Conservation (phyloP, 805 yeast species). For the Ogataea pilisensis region DNA sequence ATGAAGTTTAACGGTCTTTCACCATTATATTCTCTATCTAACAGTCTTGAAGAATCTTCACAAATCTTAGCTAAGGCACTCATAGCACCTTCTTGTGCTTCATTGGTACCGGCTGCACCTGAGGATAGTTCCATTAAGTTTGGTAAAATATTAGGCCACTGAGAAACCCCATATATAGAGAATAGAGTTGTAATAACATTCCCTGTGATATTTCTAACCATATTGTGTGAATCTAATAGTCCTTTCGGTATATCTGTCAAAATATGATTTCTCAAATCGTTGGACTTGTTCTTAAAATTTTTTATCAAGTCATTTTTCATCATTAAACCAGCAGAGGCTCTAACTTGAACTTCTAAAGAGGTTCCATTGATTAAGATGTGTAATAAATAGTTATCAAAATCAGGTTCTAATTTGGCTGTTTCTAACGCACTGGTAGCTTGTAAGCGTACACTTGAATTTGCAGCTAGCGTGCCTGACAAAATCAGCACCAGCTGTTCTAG, state of each 20-base stretch:
- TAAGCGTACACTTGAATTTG: constrained; percentile 48
- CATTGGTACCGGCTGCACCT: constrained; percentile 37
- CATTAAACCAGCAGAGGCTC: constrained; percentile 87
- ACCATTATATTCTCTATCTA: constrained; percentile 64
- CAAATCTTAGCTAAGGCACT: constrained; percentile 82
- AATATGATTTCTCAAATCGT: constrained; percentile 31
- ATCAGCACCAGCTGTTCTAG: constrained; percentile 62
- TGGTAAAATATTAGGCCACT: constrained; percentile 75
- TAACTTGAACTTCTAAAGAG: constrained; percentile 45
- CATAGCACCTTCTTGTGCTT: constrained; percentile 68
- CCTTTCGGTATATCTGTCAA: constrained; percentile 39
- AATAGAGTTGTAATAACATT: constrained; percentile 83
- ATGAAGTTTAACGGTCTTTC: constrained; percentile 64
- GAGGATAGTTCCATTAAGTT: constrained; percentile 61
- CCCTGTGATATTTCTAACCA: constrained; percentile 85
- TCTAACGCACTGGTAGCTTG: constrained; percentile 72
- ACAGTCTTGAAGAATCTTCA: constrained; percentile 71
- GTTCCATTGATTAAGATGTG: constrained; percentile 59
- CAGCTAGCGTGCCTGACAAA: constrained; percentile 67
- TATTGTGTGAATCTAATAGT: constrained; percentile 46
- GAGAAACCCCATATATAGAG: constrained; percentile 55
- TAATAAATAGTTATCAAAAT: constrained; percentile 76
- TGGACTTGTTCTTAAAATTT: constrained; percentile 28
- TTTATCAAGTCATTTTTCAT: constrained; percentile 71
- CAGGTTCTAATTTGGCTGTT: constrained; percentile 66